Evolutionary conservation across 139 green algal species (phyloP), one percentile per base, ranked within the genome.

Genomic region (Chlorella sp.): DNA sequence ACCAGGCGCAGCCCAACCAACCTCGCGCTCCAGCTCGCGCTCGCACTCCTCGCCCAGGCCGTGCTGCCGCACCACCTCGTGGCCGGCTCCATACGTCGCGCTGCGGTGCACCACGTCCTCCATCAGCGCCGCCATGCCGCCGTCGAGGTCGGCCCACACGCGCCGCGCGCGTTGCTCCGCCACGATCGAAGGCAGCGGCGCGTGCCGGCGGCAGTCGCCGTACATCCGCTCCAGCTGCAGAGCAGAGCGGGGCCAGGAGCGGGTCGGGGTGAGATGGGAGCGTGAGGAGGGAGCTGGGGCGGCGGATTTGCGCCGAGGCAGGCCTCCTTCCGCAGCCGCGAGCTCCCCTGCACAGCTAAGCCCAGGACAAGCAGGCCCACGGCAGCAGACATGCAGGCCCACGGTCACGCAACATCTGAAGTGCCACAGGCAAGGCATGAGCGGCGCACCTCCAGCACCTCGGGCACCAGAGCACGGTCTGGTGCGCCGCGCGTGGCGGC

Each of bases 21-120:
- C 53, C 69, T 89, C 82, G 25, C 68, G 58, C 69, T 87, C 62
- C 64, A 83, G 53, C 82, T 88, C 83, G 25, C 82, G 50, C 72
- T 91, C 87, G 61, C 77, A 84, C 77, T 89, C 82, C 75, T 91
- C 79, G n/a, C 42, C 80, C 70, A 53, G 70, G 41, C 45, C 61
- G 31, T 55, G 63, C 36, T 45, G 38, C 33, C 45, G 56, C 35
- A 72, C 35, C 42, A 79, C 79, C 35, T 40, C 3, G 60, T 78
- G 73, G 31, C 73, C 73, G 1, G 53, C 62, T 17, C 51, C 75
- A 61, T 60, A 65, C 19, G 14, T 7, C 29, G 12, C 25, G 41
- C 50, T 76, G 27, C 8, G 42, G 46, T 71, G 35, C 23, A 23
- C 58, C 31, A 77, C 31, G 23, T 69, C 58, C 25, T 11, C 56